Conservation (phyloP, 2,329 filamentous ascomycete species). For the Cercospora brassicicola region DNA sequence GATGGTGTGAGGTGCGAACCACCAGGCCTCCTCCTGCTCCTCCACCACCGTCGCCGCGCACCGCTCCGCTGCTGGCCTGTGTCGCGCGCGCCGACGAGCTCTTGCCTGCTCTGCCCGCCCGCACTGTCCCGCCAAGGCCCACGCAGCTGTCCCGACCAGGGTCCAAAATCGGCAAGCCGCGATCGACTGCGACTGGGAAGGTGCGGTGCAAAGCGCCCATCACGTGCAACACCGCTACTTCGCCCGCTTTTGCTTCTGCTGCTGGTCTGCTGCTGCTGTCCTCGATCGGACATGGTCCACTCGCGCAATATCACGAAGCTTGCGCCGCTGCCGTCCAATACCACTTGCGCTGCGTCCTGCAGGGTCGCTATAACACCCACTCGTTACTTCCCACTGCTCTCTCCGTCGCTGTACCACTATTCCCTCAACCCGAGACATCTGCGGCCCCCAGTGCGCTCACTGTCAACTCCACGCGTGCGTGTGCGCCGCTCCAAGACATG, state of each 20-base stretch:
- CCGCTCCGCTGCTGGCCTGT: not conserved
- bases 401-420: not conserved
- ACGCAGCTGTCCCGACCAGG: not conserved
- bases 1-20: not conserved
- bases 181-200: not conserved
- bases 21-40: not conserved
- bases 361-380: slow-evolving; percentile 16
- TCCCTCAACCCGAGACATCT: not conserved
- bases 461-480: not conserved
- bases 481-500: slow-evolving; percentile 4
- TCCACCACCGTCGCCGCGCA: not conserved
- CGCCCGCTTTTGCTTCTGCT: not conserved
- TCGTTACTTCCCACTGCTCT: not conserved
- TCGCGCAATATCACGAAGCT: slow-evolving; percentile 4
- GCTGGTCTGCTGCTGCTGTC: not conserved
- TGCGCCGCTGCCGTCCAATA: slow-evolving; percentile 6
- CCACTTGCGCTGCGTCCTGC: slow-evolving; percentile 11
- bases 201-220: not conserved
- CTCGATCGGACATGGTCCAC: slow-evolving; percentile 4
- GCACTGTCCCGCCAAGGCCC: not conserved
- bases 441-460: not conserved
- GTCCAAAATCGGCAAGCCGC: not conserved
- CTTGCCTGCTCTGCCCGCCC: not conserved
- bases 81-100: not conserved
- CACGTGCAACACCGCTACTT: slow-evolving; percentile 3